These are phyloP conservation scores for Mycosphaerella sp. DNA, from an alignment of 2,329 filamentous ascomycete species.

Conservation along the genomic window DNA sequence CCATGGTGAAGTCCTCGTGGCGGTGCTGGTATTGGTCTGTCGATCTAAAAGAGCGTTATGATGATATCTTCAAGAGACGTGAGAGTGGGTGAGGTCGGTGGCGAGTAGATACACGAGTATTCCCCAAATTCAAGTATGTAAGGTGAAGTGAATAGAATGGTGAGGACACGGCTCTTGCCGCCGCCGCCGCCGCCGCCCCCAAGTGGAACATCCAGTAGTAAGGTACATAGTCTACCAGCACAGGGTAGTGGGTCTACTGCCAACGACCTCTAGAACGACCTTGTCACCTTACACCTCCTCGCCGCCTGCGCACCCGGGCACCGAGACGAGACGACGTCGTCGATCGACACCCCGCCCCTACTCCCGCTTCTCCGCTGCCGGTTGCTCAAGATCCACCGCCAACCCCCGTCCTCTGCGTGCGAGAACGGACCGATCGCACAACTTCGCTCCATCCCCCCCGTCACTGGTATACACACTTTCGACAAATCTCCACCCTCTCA, in stretches of 20 bases:
- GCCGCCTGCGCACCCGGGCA: not conserved
- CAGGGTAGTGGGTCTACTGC: not conserved
- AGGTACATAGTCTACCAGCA: too few relatives aligned
- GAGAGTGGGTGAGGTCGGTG: too few relatives aligned
- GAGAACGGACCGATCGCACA: not conserved
- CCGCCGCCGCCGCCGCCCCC: too few relatives aligned
- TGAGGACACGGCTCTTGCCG: too few relatives aligned
- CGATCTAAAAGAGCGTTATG: not conserved
- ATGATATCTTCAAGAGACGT: not conserved
- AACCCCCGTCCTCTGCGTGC: too few relatives aligned
- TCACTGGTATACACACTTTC: not conserved
- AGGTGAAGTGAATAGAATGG: too few relatives aligned
- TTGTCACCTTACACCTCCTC: not conserved
- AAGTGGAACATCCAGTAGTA: too few relatives aligned
- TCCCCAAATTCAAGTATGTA: too few relatives aligned
- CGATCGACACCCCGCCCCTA: not conserved
- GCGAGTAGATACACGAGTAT: too few relatives aligned
- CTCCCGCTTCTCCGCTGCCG: not conserved
- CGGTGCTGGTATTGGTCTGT: not conserved
- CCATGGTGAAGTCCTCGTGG: conserved; percentile 22
- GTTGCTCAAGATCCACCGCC: too few relatives aligned
- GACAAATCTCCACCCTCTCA: not conserved
- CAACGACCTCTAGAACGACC: not conserved
- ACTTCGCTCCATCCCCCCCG: not conserved
- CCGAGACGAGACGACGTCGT: not conserved